Evolutionary conservation across 305 asterid genomes (phyloP).

Genomic region (Striga hermonthica): DNA sequence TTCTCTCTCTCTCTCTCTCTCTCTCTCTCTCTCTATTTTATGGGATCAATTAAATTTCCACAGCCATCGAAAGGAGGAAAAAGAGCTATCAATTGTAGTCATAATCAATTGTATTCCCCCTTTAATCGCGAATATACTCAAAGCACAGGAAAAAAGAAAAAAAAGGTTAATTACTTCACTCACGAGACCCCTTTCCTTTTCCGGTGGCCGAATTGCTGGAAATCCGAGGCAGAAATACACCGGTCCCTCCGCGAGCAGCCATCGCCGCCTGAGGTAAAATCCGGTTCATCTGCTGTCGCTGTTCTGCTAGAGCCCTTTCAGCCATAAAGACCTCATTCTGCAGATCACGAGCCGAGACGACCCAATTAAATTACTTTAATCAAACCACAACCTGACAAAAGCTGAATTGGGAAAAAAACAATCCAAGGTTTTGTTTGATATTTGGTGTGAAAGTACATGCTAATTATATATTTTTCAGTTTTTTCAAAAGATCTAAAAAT

Average conservation of each 20-base stretch:
- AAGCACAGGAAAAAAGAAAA: not conserved
- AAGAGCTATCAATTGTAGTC: too few species aligned
- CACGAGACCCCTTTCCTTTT: not conserved
- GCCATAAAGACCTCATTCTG: not conserved
- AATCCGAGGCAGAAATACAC: not conserved
- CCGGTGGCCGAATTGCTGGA: not conserved
- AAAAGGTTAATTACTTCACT: not conserved
- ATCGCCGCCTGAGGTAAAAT: not conserved
- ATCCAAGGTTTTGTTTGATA: too few species aligned
- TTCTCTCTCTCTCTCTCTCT: too few species aligned
- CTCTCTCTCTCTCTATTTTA: too few species aligned
- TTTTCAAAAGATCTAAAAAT: too few species aligned
- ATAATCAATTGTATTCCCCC: too few species aligned
- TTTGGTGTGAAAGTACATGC: too few species aligned
- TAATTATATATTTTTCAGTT: too few species aligned
- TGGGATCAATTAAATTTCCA: too few species aligned
- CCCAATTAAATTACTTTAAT: too few species aligned
- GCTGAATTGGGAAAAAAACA: fast-evolving
- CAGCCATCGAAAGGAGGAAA: too few species aligned
- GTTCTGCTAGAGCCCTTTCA: not conserved
- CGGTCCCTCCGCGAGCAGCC: not conserved
- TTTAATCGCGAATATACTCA: too few species aligned
- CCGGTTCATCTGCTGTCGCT: not conserved
- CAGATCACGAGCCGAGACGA: not conserved
- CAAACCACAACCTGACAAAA: not conserved